These are phyloP conservation scores for Ceratocystis albifundus DNA, from an alignment of 2,329 filamentous ascomycete species.

Conservation along the genomic window DNA sequence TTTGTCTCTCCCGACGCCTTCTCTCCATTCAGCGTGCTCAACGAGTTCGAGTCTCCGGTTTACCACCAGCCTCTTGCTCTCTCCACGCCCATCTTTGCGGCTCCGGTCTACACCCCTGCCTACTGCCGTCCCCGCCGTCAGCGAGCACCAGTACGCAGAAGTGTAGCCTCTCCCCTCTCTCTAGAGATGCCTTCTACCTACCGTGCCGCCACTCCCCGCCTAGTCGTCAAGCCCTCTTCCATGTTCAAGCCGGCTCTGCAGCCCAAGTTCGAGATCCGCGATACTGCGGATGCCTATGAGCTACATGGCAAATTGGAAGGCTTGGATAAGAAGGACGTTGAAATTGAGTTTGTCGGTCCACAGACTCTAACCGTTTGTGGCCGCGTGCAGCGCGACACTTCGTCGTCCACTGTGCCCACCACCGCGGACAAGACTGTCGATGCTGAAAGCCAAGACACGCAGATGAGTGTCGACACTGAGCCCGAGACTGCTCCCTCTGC, in stretches of 20 bases:
- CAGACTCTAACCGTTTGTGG: conserved; percentile 55
- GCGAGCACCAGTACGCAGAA: not conserved
- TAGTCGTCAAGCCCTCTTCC: not conserved
- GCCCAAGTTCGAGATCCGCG: conserved; percentile 50
- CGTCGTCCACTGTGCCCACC: not conserved
- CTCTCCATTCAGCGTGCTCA: not conserved
- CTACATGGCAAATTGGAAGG: conserved; percentile 61
- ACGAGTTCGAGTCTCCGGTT: not conserved
- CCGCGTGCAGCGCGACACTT: conserved; percentile 6
- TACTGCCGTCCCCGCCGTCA: not conserved
- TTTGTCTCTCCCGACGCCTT: conserved; percentile 6
- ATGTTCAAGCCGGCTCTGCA: conserved; percentile 13
- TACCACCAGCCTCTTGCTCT: conserved; percentile 2
- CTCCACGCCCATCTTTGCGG: not conserved
- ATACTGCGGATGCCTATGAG: conserved; percentile 51
- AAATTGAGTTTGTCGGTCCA: conserved; percentile 57
- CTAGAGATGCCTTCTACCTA: not conserved
- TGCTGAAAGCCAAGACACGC: not conserved
- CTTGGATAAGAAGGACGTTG: conserved; percentile 52
- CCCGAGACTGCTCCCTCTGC: conserved; percentile 23
- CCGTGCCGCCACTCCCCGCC: not conserved
- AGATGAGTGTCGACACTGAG: not conserved
- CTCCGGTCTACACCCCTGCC: not conserved
- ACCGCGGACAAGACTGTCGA: not conserved
- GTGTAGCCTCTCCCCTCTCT: not conserved